Evolutionary conservation across 768 basidiomycete genomes (phyloP), one percentile per base, ranked within the genome.

Genomic region (Hebeloma cylindrosporum): DNA sequence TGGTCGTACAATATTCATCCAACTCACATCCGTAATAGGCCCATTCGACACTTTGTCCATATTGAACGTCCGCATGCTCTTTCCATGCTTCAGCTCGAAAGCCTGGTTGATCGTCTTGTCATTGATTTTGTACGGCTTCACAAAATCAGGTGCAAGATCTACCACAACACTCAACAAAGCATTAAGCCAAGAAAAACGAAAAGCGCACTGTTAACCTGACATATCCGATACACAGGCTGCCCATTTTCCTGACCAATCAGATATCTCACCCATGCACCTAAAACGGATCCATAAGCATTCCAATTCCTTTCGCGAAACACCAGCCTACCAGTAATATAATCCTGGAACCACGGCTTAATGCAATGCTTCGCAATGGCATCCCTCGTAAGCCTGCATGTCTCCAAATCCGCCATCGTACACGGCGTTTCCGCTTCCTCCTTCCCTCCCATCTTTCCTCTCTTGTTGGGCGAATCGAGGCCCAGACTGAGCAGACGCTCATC

Each of bases 21-120:
- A 5, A 73, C 82, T 39, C 36, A 93, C 94, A 50, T 71, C 63
- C 8, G 67, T 69, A 46, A 92, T 84, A 3, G 66, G 45, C 1
- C 77, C 66, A 59, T 97, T 95, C 5, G 92, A 95, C 6, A 95
- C 81, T 53, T 84, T 86, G 60, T 93, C 90, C 85, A 99, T 93
- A 3, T 64, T 62, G 56, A 86, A 93, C 0, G 64, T 48, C 46
- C 72, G 75, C 6, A 74, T 59, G 0, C 82, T 78, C 44, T 78
- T 79, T 7, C 91, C 94, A 58, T 93, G 86, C 55, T 81, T 81
- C 35, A 97, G 78, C 48, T 86, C 75, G 10, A 97, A 71, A 1
- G 70, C 68, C 47, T 88, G 76, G 54, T 92, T 79, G 33, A 85
- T 75, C 26, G 61, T 69, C 47, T 71, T 71, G 27, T 85, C 78